Base-by-base conservation (phyloP, 192 early-diverging fungal species). In the Backusella sp. region DNA sequence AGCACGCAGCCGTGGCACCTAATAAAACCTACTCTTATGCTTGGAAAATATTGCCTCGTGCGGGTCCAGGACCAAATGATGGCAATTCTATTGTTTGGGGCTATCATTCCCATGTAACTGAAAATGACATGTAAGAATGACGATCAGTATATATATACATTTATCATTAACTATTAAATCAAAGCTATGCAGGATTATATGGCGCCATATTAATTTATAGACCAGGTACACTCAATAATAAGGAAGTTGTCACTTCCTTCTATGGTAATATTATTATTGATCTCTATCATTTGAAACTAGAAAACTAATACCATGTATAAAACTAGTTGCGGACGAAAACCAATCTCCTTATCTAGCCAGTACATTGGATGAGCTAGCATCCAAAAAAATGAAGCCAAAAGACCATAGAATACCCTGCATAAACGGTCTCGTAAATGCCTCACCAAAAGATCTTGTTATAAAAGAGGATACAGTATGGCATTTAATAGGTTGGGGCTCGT, bases 1-100 rank as follows among this genome's bases (percentile, higher is more conserved):
- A 67, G 23, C 46, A 74, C 14, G 53, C 73, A 3, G 42, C 59
- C 21, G 37, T 81, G 9, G 44, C 26, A 11, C 76, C 76, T 1
- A 69, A 69, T 30, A 17, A 74, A 34, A 73, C 36, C 3, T 75
- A 74, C 21, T 75, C 68, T 15, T 81, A 81, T 72, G 26, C 28
- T 0, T 81, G 80, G 80, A 26, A 76, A 23, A 32, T 75, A 9
- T 44, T 59, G n/a, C 76, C 80, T 68, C 37, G 80, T 37, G 76
- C 80, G 19, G 80, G 80, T 17, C 80, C 80, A 68, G 80, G 80
- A 1, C 80, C 80, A n/a, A 66, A 49, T n/a, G 80, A 81, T 39
- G 80, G 80, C 9, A 26, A 72, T 26, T 81, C 80, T 0, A 34
- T 81, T 66, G 80, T 77, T 34, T 81, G 80, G 80, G 80, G 80